Base-by-base conservation (phyloP, 768 basidiomycete species). In the Coprinopsis strossmayeri region DNA sequence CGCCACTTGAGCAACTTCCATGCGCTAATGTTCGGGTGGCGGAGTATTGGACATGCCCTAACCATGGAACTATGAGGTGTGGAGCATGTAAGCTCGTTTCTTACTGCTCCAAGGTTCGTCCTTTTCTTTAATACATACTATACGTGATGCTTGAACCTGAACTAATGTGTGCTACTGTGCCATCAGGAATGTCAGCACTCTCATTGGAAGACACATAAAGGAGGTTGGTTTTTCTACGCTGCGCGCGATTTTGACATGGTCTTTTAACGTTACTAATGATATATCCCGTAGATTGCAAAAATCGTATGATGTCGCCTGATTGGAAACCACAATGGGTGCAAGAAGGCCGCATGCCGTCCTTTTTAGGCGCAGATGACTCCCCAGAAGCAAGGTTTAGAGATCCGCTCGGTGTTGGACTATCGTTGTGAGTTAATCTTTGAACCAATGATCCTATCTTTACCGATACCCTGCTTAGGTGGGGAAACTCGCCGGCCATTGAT, bases 161-260 rank as follows among this genome's bases (percentile, higher is more conserved):
- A 20, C 18, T 21, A 21, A n/a, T 25, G 27, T 32, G 18, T 35
- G n/a, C n/a, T n/a, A n/a, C n/a, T n/a, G n/a, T n/a, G n/a, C n/a
- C 18, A 23, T 20, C 28, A 73, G 69, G 67, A 63, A 34, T 76
- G 74, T 49, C 74, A 76, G 54, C 58, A 35, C n/a, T 53, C 34
- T 13, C 73, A 74, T 46, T 74, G 73, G 74, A 47, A 39, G 1
- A 30, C 17, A 1, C 72, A 76, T 46, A 73, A 72, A 46, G 44
- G 9, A 47, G 67, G 71, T 71, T 18, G 39, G 51, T 41, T 20
- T 26, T 25, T 37, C 24, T 13, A 39, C 23, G 3, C 15, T 38
- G 15, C n/a, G n/a, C n/a, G n/a, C n/a, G 10, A 10, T 5, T 1
- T 38, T 18, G 34, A 37, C 11, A 23, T 25, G 55, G n/a, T n/a